Conservation (phyloP, 108 stramenopile genomes). For the Aurantiochytrium sp. region DNA sequence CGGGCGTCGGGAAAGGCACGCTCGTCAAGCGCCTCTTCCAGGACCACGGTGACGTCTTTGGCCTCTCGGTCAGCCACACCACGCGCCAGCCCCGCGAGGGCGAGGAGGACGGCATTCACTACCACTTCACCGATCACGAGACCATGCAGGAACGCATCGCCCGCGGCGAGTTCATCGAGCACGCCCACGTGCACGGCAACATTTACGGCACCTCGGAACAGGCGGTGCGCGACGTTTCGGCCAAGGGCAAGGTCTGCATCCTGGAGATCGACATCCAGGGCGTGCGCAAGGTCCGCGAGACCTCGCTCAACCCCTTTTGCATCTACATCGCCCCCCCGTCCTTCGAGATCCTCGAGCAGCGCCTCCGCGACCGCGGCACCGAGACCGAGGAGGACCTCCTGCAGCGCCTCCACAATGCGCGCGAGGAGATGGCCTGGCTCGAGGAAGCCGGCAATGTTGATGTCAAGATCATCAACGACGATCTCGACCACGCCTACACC, state of each 20-base stretch:
- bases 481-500: constrained; percentile 60
- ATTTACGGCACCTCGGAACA: constrained; percentile 78
- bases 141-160: constrained; percentile 69
- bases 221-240: constrained; percentile 73
- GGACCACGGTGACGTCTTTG: constrained; percentile 29
- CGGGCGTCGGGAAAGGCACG: constrained; percentile 62
- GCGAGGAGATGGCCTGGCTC: constrained; percentile 84
- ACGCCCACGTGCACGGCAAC: constrained; percentile 92
- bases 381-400: constrained; percentile 77
- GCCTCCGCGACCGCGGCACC: constrained; percentile 79
- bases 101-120: constrained; percentile 73
- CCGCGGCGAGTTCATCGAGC: constrained; percentile 72
- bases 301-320: constrained; percentile 51
- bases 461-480: constrained; percentile 72
- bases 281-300: constrained; percentile 28
- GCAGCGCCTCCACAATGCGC: constrained; percentile 73
- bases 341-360: constrained; percentile 73
- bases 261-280: constrained; percentile 85
- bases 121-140: constrained; percentile 77
- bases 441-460: constrained; percentile 73
- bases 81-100: constrained; percentile 78
- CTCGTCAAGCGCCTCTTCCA: constrained; percentile 49
- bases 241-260: constrained; percentile 76
- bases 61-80: constrained; percentile 81
- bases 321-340: constrained; percentile 88